Conservation (phyloP, 2,329 filamentous ascomycete genomes). For the Calonectria ilicicola region DNA sequence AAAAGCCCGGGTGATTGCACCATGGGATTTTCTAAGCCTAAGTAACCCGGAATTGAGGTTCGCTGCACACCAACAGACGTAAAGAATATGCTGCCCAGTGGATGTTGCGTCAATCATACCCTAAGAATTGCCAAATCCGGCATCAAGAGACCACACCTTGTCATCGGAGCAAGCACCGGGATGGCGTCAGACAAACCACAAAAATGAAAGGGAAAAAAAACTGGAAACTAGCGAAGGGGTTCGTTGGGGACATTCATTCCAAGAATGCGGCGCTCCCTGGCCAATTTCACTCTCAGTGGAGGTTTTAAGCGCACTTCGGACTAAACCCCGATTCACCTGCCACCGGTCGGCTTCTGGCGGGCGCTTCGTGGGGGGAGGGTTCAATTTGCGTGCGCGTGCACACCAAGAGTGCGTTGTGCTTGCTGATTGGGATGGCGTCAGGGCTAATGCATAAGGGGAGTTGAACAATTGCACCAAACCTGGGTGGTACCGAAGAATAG, state of each 20-base stretch:
- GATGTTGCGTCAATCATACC: background rate
- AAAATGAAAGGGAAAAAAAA: background rate
- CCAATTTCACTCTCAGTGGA: background rate
- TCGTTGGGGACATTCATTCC: background rate
- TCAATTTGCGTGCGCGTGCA: background rate
- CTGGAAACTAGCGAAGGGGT: background rate
- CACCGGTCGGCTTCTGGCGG: slow-evolving; percentile 9
- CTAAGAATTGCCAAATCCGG: background rate
- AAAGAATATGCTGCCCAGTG: background rate
- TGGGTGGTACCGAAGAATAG: background rate
- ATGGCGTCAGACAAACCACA: background rate
- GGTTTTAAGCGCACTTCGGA: slow-evolving; percentile 10
- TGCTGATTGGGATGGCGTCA: slow-evolving; percentile 12
- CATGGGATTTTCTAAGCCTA: background rate
- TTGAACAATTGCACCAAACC: background rate
- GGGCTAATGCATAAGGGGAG: slow-evolving; percentile 3
- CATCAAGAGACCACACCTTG: background rate
- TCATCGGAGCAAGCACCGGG: background rate
- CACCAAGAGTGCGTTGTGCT: slow-evolving; percentile 13
- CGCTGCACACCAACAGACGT: background rate
- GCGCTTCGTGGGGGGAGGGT: slow-evolving; percentile 1
- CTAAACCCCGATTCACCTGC: slow-evolving; percentile 10
- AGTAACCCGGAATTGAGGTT: background rate
- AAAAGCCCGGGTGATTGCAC: background rate
- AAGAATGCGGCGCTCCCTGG: background rate